Base-by-base conservation (phyloP, 805 yeast species). In the Hanseniaspora vineae region DNA sequence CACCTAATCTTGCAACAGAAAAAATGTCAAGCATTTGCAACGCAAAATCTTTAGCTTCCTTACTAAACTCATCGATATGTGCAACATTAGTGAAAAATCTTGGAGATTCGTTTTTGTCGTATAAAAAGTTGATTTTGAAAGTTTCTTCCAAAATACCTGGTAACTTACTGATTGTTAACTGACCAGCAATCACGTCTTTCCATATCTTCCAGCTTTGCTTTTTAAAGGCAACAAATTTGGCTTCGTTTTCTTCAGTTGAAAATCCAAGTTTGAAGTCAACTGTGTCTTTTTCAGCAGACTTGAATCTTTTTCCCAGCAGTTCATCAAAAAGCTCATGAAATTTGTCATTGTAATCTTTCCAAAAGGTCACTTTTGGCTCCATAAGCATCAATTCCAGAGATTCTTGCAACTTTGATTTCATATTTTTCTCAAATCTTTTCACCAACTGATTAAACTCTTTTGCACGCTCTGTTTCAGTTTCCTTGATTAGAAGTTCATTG, bases 101-200 rank as follows among this genome's bases (percentile, higher is more conserved):
- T 13, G 98, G 98, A 31, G 86, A 64, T 2, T 89, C 94, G 51
- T 80, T 74, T 35, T 75, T 80, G 61, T 88, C 96, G 60, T 84
- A 92, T 55, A 90, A 73, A 68, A 92, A 90, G 42, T 65, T 69
- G 49, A 80, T 85, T 55, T 90, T 97, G 66, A 92, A 90, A 50
- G 77, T 69, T 50, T 85, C 94, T 58, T 85, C 79, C 58, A 90
- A 64, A 23, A 86, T 71, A 46, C 71, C 68, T 1, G 81, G 69
- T 8, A 84, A 75, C 18, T 74, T 77, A 46, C 84, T 95, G 50
- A 77, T 82, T 31, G 77, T 73, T 44, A 84, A 64, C 53, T 75
- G 72, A 48, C 81, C 83, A 54, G 73, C 80, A 42, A 83, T 69
- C 23, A 76, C 68, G 10, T 69, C 72, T 50, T 77, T 72, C 51